These are phyloP conservation scores for Candida maris DNA, from an alignment of 805 yeast genomes.

Conservation along the genomic window DNA sequence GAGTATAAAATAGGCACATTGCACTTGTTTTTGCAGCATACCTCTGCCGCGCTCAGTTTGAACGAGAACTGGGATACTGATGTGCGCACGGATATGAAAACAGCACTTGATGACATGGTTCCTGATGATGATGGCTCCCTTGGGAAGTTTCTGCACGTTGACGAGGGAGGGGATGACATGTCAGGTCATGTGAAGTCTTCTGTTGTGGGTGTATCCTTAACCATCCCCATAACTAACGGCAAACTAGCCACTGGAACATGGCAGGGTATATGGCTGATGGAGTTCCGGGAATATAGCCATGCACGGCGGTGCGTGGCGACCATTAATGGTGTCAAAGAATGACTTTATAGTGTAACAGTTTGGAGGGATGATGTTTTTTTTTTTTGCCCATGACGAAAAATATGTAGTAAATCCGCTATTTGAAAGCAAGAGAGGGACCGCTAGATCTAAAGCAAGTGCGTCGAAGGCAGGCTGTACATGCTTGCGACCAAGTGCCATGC, in stretches of 20 bases:
- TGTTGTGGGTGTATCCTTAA: conserved; percentile 57
- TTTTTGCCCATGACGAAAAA: too few species aligned
- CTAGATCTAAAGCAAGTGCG: too few species aligned
- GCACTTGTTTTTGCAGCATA: conserved; percentile 70
- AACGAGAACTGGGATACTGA: conserved; percentile 82
- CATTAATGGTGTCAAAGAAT: conserved; percentile 52
- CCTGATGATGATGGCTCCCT: conserved; percentile 57
- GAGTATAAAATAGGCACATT: conserved; percentile 59
- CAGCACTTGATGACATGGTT: conserved; percentile 57
- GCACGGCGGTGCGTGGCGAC: conserved; percentile 69
- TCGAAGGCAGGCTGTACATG: too few species aligned
- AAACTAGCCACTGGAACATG: conserved; percentile 71
- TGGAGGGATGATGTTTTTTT: too few species aligned
- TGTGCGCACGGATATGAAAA: conserved; percentile 66
- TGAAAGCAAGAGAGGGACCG: too few species aligned
- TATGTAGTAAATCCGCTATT: too few species aligned
- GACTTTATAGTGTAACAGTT: too few species aligned
- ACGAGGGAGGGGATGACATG: conserved; percentile 84
- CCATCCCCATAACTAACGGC: conserved; percentile 70
- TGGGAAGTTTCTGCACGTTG: conserved; percentile 52
- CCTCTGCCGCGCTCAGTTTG: conserved; percentile 72
- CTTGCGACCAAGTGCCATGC: too few species aligned
- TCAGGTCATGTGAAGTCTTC: conserved; percentile 73
- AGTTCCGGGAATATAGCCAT: conserved; percentile 64
- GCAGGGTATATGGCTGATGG: conserved; percentile 80